A percentile compares a stretch with the other conserved stretches of the same genome.
Evolutionary conservation across 2,329 filamentous ascomycete species (phyloP).

Genomic region (Didymella segeticola): DNA sequence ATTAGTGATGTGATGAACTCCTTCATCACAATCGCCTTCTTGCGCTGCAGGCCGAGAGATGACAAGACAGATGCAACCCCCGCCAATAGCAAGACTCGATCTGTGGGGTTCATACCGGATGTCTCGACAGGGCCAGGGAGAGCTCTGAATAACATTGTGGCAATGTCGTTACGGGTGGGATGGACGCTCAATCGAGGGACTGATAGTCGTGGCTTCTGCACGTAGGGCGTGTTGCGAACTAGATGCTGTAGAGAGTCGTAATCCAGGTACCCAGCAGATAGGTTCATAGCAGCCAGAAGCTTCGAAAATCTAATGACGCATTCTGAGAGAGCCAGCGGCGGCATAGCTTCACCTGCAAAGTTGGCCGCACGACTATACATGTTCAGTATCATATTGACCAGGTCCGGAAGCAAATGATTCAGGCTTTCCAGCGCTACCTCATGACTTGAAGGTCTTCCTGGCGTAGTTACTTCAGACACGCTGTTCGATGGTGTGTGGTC

Average conservation of each 20-base stretch:
- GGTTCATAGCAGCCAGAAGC: conserved; percentile 70
- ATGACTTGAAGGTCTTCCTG: conserved; percentile 53
- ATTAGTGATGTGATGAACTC: conserved; percentile 85
- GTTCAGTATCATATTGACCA: conserved; percentile 75
- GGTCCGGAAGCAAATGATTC: conserved; percentile 70
- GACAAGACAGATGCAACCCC: conserved; percentile 89
- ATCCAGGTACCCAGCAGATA: conserved; percentile 68
- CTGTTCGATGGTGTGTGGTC: conserved; percentile 50
- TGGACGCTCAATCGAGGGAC: conserved; percentile 45
- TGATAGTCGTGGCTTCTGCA: conserved; percentile 51
- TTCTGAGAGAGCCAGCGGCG: conserved; percentile 74
- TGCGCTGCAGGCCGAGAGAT: conserved; percentile 78
- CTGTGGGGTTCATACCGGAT: conserved; percentile 72
- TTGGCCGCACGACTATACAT: conserved; percentile 73
- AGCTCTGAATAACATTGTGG: conserved; percentile 47
- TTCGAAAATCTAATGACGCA: conserved; percentile 76
- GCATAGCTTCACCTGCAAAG: conserved; percentile 71
- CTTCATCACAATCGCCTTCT: conserved; percentile 88
- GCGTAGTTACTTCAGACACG: conserved; percentile 45
- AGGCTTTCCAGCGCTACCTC: conserved; percentile 55
- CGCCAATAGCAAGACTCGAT: conserved; percentile 79
- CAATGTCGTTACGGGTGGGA: conserved; percentile 46
- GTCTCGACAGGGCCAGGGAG: conserved; percentile 62
- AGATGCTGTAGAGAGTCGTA: conserved; percentile 60
- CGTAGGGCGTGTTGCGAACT: conserved; percentile 52